phyloP scores from a whole-genome alignment of 2,329 filamentous ascomycete genomes.

The Escovopsis sp. region DNA sequence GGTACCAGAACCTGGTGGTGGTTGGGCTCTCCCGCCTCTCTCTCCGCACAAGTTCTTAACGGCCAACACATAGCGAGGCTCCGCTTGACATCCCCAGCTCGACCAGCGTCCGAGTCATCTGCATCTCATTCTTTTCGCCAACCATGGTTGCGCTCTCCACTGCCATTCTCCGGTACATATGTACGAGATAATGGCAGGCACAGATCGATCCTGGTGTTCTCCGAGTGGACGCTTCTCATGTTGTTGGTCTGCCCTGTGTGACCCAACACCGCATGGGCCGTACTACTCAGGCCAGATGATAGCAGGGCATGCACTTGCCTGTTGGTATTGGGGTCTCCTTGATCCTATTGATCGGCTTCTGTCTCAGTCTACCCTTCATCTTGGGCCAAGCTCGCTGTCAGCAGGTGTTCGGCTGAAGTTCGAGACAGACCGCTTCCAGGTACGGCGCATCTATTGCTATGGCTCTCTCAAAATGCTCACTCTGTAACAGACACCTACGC shows the following conservation, averaged over 20 bases:
- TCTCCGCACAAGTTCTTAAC: not conserved
- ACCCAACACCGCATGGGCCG: not conserved
- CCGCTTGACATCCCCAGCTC: no score
- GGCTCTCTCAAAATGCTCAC: not conserved
- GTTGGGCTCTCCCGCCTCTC: not conserved
- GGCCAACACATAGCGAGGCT: no score
- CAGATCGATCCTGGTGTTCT: no score
- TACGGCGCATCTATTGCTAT: not conserved
- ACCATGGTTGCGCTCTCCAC: no score
- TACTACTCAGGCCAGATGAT: not conserved
- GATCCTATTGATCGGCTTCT: not conserved
- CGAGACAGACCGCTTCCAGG: not conserved
- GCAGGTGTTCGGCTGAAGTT: not conserved
- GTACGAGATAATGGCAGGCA: no score
- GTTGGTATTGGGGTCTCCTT: not conserved
- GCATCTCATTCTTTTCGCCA: no score
- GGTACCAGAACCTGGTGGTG: no score
- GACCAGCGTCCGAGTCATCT: no score
- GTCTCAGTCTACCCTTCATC: not conserved
- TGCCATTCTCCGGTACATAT: no score
- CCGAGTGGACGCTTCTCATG: not conserved
- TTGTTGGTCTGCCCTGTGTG: not conserved
- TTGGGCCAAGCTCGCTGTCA: not conserved
- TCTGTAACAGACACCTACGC: no score
- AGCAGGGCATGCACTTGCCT: not conserved